These are phyloP conservation scores for Camelina sativa DNA, from an alignment of 345 rosid genomes.

Conservation along the genomic window DNA sequence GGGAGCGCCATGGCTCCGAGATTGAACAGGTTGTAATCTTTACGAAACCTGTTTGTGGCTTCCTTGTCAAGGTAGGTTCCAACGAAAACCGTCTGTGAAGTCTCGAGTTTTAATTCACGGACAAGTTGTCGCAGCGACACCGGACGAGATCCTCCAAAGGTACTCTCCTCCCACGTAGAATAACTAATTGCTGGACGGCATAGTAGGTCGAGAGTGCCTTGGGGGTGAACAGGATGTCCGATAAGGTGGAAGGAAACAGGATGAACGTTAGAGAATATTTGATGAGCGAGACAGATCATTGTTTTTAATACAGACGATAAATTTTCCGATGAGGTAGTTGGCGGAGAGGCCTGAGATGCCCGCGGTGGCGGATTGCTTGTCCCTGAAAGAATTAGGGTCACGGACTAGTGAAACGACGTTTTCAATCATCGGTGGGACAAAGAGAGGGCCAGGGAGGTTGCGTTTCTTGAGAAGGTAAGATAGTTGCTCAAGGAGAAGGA, in stretches of 20 bases:
- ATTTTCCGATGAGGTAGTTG: conserved; percentile 70
- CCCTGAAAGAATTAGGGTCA: conserved; percentile 76
- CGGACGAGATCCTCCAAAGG: conserved; percentile 31
- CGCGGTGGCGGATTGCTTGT: conserved; percentile 51
- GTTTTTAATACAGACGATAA: conserved; percentile 65
- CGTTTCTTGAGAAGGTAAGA: conserved; percentile 63
- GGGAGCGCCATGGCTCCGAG: too few relatives aligned
- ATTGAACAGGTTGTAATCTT: conserved; percentile 35
- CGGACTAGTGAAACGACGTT: conserved; percentile 57
- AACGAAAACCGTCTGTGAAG: conserved; percentile 85
- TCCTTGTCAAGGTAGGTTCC: conserved; percentile 62
- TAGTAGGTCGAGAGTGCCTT: conserved; percentile 78
- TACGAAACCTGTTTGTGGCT: conserved; percentile 50
- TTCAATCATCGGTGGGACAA: conserved; percentile 70
- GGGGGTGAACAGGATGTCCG: conserved; percentile 83
- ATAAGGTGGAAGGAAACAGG: conserved; percentile 78
- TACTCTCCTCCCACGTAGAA: conserved; percentile 57
- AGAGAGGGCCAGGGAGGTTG: conserved; percentile 60
- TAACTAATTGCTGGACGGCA: conserved; percentile 62
- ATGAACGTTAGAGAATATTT: conserved; percentile 71
- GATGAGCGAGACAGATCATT: conserved; percentile 74
- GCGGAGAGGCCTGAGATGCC: conserved; percentile 58
- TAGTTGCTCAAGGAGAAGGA: conserved; percentile 59
- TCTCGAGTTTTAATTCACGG: conserved; percentile 83
- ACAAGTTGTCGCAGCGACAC: conserved; percentile 53